Percentiles rank a stretch among this genome's conserved stretches.
These are phyloP conservation scores for Penicillium paradoxum DNA, from an alignment of 495 filamentous ascomycete species.

Conservation along the genomic window DNA sequence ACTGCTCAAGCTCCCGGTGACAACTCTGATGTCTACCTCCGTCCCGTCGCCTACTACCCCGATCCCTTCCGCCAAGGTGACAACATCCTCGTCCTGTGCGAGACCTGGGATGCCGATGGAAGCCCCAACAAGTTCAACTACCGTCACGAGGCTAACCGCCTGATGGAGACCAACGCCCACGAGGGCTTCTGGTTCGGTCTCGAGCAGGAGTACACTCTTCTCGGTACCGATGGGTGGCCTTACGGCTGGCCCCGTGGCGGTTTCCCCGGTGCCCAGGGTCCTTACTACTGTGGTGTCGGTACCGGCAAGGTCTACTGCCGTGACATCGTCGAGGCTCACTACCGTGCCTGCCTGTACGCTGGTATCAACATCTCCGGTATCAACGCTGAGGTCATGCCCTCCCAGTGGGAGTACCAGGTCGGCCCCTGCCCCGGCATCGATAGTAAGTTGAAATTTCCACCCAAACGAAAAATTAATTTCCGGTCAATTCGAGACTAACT, in stretches of 20 bases:
- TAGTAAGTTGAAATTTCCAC: slow-evolving; percentile 44
- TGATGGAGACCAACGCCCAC: slow-evolving; percentile 82
- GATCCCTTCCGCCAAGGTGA: slow-evolving; percentile 82
- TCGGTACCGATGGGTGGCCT: slow-evolving; percentile 79
- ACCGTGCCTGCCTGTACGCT: slow-evolving; percentile 92
- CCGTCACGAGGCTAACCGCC: slow-evolving; percentile 79
- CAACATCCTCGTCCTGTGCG: slow-evolving; percentile 91
- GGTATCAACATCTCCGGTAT: slow-evolving; percentile 94
- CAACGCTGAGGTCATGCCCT: slow-evolving; percentile 98
- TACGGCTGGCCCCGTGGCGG: slow-evolving; percentile 94
- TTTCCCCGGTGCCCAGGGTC: slow-evolving; percentile 94
- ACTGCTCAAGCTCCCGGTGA: slow-evolving; percentile 91
- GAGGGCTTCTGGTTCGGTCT: slow-evolving; percentile 96
- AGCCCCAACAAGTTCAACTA: slow-evolving; percentile 98
- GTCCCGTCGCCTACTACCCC: slow-evolving; percentile 83
- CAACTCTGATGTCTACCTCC: slow-evolving; percentile 97
- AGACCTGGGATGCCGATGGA: slow-evolving; percentile 95
- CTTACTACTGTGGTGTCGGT: slow-evolving; percentile 99
- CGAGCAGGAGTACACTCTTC: slow-evolving; percentile 95
- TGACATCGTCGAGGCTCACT: slow-evolving; percentile 98
- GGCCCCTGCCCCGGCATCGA: slow-evolving; percentile 90
- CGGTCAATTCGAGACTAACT: slow-evolving; percentile 15
- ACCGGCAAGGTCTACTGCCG: slow-evolving; percentile 96
- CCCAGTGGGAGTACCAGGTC: slow-evolving; percentile 99
- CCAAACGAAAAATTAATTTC: no score